Base-by-base conservation (phyloP, 192 early-diverging fungal species). In the Gonapodya prolifera region DNA sequence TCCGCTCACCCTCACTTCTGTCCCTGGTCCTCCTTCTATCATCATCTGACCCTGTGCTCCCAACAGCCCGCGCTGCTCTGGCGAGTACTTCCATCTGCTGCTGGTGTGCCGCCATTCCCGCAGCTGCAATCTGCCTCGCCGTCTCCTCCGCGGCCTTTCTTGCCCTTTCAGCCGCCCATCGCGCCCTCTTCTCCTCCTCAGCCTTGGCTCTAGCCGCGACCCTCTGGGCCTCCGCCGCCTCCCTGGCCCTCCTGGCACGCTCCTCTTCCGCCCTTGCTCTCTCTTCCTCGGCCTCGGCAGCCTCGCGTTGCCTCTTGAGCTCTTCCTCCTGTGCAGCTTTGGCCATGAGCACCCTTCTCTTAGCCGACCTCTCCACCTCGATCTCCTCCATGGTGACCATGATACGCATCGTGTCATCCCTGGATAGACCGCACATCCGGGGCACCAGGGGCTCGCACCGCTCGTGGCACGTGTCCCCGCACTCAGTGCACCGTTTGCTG, bases 351-450 rank as follows among this genome's bases (percentile, higher is more conserved):
- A 23, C 45, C 45, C 45, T 61, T 61, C 45, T 61, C 45, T 23
- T 61, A 8, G 45, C 23, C 45, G 45, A 61, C 45, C 45, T 8
- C 8, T 61, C 45, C 45, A 61, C 45, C 45, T 61, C 45, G 8
- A 61, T 61, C 45, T 61, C 45, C 23, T 61, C 45, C 8, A 61
- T 61, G 45, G 45, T 61, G 45, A 61, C 45, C 45, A 61, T 61
- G 23, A 61, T 61, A 23, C 45, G 45, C 45, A 61, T 61, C 8
- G 45, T 61, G 45, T 61, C 45, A 61, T 89, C 90, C 87, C 92
- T 91, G 16, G 91, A 89, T 80, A 98, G 86, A 1, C 97, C 97
- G 78, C 97, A 99, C 18, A 96, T 91, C 75, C 95, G 91, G 1
- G 97, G 97, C n/a, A 99, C 91, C 71, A 94, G 87, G 71, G 90